Base-by-base conservation (phyloP, 352 stramenopile genomes). In the Phytophthora pistaciae region DNA sequence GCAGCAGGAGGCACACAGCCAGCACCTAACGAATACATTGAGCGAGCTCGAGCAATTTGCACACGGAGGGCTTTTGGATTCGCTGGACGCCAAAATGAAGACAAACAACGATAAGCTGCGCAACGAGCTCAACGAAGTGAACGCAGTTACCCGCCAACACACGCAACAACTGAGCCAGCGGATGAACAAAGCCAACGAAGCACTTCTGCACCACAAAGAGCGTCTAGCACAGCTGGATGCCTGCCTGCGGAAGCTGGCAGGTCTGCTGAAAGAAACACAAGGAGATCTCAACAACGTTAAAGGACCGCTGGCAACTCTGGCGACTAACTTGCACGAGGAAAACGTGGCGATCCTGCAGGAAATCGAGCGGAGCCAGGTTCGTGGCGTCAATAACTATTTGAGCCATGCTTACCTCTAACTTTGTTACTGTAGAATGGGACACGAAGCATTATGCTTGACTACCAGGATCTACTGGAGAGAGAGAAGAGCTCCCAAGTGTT, bases 321-420 rank as follows among this genome's bases (percentile, higher is more conserved):
- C 82, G 11, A 79, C 72, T 20, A 93, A 94, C 56, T 46, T 94
- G 46, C 71, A 83, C 29, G 80, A 92, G 62, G 87, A 94, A 50
- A 94, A 93, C 58, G 73, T 84, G 4, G 72, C 83, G 9, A 91
- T 94, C 40, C 42, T 91, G 23, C 65, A 82, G 23, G 85, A 94
- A 56, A 91, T 94, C 27, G 70, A 85, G 49, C 80, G 87, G 9
- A 92, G 80, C 64, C 84, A 92, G 70, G 84, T 90, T 46, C 38
- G 38, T 46, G 14, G n/a, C 38, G 48, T 18, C 60, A 40, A 40
- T 27, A 27, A 13, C 18, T 20, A 52, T 25, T 18, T 52, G 48
- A 10, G 14, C 20, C 27, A 21, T 18, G 8, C 20, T 54, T 54
- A 10, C 18, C 20, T 54, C 11, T 29, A 9, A 54, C 16, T 56